Evolutionary conservation across 371 early-diverging fungal genomes (phyloP).

Genomic region (Globomyces sp.): DNA sequence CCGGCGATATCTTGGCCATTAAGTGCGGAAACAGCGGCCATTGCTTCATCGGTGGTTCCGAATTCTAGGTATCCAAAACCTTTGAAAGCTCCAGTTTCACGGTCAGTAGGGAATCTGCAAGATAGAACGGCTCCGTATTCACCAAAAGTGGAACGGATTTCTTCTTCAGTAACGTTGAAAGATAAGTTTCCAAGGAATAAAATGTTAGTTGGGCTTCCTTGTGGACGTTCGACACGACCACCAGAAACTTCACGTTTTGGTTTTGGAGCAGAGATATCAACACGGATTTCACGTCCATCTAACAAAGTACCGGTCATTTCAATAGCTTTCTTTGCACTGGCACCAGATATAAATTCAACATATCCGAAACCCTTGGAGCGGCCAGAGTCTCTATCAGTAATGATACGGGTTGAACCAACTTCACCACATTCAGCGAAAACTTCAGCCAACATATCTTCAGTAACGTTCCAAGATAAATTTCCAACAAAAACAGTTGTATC

Average conservation of each 20-base stretch:
- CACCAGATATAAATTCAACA: conserved; percentile 62
- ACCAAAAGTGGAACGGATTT: conserved; percentile 50
- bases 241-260: conserved; percentile 16
- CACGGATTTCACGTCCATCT: conserved; percentile 66
- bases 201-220: conserved; percentile 62
- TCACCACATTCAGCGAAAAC: conserved; percentile 65
- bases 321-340: conserved; percentile 61
- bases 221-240: conserved; percentile 29
- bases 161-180: conserved; percentile 64
- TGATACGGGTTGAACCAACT: conserved; percentile 63
- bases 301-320: conserved; percentile 62
- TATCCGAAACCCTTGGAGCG: conserved; percentile 73
- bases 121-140: conserved; percentile 40
- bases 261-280: conserved; percentile 40
- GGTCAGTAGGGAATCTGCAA: conserved; percentile 48
- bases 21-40: conserved; percentile 58
- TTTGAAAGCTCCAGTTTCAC: conserved; percentile 45
- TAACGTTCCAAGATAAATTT: conserved; percentile 65
- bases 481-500: conserved; percentile 64
- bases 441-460: conserved; percentile 58
- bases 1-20: conserved; percentile 69
- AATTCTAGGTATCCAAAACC: conserved; percentile 73
- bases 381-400: conserved; percentile 61
- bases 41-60: conserved; percentile 53
- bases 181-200: conserved; percentile 81